Base-by-base conservation (phyloP, 2,329 filamentous ascomycete species). In the Aspergillus sp. region DNA sequence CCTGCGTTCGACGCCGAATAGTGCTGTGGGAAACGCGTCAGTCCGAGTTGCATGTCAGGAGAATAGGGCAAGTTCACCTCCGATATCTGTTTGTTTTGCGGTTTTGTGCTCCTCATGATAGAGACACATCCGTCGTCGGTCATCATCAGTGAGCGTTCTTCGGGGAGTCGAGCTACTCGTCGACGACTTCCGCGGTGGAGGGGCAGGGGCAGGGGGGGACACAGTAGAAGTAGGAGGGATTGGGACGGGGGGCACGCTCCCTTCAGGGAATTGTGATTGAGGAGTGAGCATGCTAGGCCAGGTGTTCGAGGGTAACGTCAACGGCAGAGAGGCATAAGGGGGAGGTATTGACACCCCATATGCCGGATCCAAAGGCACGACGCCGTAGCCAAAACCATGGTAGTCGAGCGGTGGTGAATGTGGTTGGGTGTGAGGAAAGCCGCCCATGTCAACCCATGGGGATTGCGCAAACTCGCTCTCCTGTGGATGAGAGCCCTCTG, bases 1-100 rank as follows among this genome's bases (percentile, higher is more conserved):
- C 94, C 94, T 97, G 87, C 94, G 80, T 76, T 99, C 94, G 48
- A 99, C 94, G 33, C 92, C 93, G 74, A 99, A 99, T 69, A 91
- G 85, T 53, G 87, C 88, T 89, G 61, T 32, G 35, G 50, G 24
- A 22, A 33, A 40, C 41, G 20, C 19, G 49, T 67, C 49, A 71
- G 60, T 49, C 49, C 13, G 35, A 46, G 22, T 43, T 35, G 22
- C 32, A 13, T 32, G 19, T 44, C 14, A 17, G 24, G 33, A 38
- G 35, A 35, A 24, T 45, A 36, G n/a, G 35, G 26, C 32, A 47
- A 42, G 45, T 82, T 71, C 77, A 89, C 86, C 82, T 74, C 94
- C 94, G 73, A 99, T 99, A 67, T 97, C 93, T 16, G 91, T 94
- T 76, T 99, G 94, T 74, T 96, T 96, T 43, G 90, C 86, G 45